Conservation (phyloP, 2,329 filamentous ascomycete genomes). For the Thelonectria rubi region DNA sequence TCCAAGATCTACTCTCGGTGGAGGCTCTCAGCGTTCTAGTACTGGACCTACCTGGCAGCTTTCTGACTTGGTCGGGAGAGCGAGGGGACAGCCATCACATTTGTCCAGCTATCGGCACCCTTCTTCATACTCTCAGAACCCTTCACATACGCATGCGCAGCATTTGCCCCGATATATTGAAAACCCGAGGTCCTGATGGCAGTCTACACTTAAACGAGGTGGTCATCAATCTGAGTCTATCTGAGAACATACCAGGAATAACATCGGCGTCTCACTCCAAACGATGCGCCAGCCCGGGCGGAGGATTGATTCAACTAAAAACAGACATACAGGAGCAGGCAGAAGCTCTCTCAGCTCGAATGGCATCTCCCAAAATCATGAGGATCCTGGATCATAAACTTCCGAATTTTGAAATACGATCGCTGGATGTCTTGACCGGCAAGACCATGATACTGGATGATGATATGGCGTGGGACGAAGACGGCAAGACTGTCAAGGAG, state of each 20-base stretch:
- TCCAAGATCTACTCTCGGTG: conserved; percentile 28
- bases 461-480: conserved; percentile 30
- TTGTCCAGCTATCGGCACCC: conserved; percentile 28
- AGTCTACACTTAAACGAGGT: conserved; percentile 21
- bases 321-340: conserved; percentile 27
- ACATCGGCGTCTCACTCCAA: conserved; percentile 28
- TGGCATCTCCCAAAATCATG: conserved; percentile 28
- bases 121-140: conserved; percentile 25
- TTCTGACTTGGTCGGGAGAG: conserved; percentile 9
- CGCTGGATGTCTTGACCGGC: conserved; percentile 32
- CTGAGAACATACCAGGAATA: conserved; percentile 10
- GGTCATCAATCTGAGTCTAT: conserved; percentile 30
- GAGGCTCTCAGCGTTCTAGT: conserved; percentile 29
- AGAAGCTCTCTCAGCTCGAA: conserved; percentile 24
- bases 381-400: conserved; percentile 32
- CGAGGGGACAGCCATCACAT: conserved; percentile 15
- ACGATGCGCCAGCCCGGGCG: conserved; percentile 15
- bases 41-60: conserved; percentile 25
- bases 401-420: conserved; percentile 25
- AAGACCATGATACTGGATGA: conserved; percentile 31
- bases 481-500: conserved; percentile 27
- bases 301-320: conserved; percentile 27
- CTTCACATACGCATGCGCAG: conserved; percentile 33
- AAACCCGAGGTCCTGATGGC: conserved; percentile 15
- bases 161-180: conserved; percentile 34